These are phyloP conservation scores for Brassica napus DNA, from an alignment of 345 rosid species.

Conservation along the genomic window DNA sequence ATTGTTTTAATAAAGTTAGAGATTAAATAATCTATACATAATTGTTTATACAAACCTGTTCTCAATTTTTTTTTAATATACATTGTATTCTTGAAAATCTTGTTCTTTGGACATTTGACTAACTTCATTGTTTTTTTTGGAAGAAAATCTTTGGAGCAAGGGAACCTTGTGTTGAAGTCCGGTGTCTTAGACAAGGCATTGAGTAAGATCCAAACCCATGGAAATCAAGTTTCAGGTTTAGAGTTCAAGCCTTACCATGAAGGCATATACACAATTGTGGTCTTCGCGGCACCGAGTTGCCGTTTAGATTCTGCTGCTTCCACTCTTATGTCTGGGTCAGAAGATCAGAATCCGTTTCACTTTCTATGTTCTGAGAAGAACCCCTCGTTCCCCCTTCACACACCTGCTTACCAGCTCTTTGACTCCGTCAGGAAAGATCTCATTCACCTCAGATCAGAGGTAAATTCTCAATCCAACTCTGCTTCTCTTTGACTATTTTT, in stretches of 20 bases:
- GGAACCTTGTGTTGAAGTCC: conserved; percentile 50
- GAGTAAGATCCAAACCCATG: background rate
- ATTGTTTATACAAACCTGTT: background rate
- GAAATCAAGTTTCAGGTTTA: background rate
- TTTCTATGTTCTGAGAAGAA: background rate
- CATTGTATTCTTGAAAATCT: no score
- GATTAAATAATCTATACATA: background rate
- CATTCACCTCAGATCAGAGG: background rate
- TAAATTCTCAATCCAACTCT: background rate
- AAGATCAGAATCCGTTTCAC: background rate
- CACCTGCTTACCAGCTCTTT: background rate
- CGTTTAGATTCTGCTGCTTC: background rate
- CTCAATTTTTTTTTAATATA: no score
- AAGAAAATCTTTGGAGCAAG: conserved; percentile 38
- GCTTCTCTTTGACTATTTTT: background rate
- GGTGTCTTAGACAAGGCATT: conserved; percentile 45
- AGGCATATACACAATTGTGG: background rate
- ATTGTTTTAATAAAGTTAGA: background rate
- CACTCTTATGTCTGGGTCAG: background rate
- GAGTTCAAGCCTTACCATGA: background rate
- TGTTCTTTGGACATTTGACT: no score
- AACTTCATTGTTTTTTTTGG: background rate
- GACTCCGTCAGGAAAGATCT: background rate
- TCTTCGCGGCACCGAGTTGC: background rate
- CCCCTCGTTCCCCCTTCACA: background rate